phyloP scores from a whole-genome alignment of 495 filamentous ascomycete species.

The Parmelia sp. region DNA sequence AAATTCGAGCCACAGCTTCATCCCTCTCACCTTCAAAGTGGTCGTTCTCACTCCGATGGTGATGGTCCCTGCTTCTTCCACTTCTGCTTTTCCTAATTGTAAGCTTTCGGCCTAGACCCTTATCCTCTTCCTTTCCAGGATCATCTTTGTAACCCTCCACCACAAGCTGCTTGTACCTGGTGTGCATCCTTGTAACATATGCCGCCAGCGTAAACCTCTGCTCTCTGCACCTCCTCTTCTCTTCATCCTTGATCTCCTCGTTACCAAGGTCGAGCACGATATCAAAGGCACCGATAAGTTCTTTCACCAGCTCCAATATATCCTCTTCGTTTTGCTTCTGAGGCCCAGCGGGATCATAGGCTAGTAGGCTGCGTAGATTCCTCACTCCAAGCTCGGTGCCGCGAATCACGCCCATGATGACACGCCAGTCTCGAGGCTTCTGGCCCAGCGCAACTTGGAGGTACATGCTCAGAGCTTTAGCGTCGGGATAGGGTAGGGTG shows the following conservation, averaged over 20 bases:
- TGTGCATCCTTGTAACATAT: slow-evolving; percentile 12
- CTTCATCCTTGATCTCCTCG: slow-evolving; percentile 13
- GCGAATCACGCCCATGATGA: slow-evolving; percentile 14
- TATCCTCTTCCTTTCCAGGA: background rate
- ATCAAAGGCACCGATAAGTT: slow-evolving; percentile 19
- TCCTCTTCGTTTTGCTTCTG: slow-evolving; percentile 11
- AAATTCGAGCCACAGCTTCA: background rate
- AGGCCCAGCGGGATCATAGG: slow-evolving; percentile 24
- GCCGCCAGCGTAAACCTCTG: slow-evolving; percentile 12
- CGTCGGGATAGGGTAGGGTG: slow-evolving; percentile 39
- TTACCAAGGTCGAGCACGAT: slow-evolving; percentile 17
- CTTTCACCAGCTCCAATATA: slow-evolving; percentile 14
- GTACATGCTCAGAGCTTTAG: slow-evolving; percentile 33
- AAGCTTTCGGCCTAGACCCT: background rate
- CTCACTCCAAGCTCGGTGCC: slow-evolving; percentile 14
- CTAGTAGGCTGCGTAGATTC: slow-evolving; percentile 16
- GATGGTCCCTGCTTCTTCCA: background rate
- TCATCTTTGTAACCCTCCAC: background rate
- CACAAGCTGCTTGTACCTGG: no score
- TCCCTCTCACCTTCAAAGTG: slow-evolving; percentile 1
- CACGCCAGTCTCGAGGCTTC: slow-evolving; percentile 20
- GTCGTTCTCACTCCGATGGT: slow-evolving; percentile 3
- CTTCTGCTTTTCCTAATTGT: background rate
- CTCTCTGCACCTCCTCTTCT: slow-evolving; percentile 17
- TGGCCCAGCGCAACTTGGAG: slow-evolving; percentile 31